These are phyloP conservation scores for Catenaria anguillulae DNA, from an alignment of 371 early-diverging fungal species.

Conservation along the genomic window DNA sequence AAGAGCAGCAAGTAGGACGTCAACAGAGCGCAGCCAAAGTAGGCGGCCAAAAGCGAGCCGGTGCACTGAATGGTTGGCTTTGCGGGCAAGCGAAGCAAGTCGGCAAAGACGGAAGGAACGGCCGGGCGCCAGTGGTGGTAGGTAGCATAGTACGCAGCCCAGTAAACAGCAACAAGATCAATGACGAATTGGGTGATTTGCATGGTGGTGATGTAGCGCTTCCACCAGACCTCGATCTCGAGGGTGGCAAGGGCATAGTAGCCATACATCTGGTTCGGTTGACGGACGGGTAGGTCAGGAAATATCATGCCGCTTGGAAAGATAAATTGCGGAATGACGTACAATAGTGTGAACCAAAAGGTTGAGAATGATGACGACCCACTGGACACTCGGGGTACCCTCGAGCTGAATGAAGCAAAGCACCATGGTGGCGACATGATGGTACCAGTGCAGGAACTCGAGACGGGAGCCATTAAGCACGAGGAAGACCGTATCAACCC, in stretches of 20 bases:
- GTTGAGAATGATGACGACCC: slow-evolving; percentile 65
- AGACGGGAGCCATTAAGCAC: slow-evolving; percentile 56
- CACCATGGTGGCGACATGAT: slow-evolving; percentile 78
- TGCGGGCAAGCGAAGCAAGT: slow-evolving; percentile 53
- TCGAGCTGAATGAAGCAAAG: slow-evolving; percentile 69
- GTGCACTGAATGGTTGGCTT: slow-evolving; percentile 46
- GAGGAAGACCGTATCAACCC: slow-evolving; percentile 55
- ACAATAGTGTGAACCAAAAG: slow-evolving; percentile 76
- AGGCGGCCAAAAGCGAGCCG: slow-evolving; percentile 59
- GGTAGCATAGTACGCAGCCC: slow-evolving; percentile 35
- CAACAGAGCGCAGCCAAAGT: slow-evolving; percentile 63
- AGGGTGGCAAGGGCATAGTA: slow-evolving; percentile 78
- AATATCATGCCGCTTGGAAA: background rate
- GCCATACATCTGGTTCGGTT: slow-evolving; percentile 68
- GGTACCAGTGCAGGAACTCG: slow-evolving; percentile 72
- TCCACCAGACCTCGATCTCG: slow-evolving; percentile 72
- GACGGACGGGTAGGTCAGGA: background rate
- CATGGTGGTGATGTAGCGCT: slow-evolving; percentile 72
- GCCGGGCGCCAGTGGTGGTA: slow-evolving; percentile 17
- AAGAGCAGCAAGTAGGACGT: slow-evolving; percentile 74
- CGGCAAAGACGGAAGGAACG: slow-evolving; percentile 20
- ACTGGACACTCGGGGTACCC: slow-evolving; percentile 63
- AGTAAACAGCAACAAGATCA: slow-evolving; percentile 29
- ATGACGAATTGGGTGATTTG: slow-evolving; percentile 82
- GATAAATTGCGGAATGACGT: no score